phyloP scores from a whole-genome alignment of 2,329 filamentous ascomycete species.

The Paraconiothyrium sp. region DNA sequence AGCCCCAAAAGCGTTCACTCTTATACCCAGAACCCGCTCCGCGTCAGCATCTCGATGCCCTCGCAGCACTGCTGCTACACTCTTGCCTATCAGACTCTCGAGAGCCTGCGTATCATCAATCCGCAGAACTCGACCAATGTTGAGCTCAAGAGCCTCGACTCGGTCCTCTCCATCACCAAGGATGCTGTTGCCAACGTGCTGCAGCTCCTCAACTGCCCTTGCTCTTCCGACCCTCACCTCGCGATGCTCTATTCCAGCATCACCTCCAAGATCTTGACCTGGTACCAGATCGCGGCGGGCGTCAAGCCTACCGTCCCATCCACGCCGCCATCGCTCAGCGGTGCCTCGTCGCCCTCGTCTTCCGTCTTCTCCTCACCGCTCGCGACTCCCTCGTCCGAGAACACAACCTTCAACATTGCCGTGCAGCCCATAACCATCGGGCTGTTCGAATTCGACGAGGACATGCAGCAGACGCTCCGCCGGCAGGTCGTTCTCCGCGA shows the following conservation, averaged over 20 bases:
- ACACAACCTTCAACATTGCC: conserved; percentile 32
- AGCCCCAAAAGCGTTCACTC: conserved; percentile 27
- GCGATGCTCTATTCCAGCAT: conserved; percentile 49
- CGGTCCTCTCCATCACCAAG: conserved; percentile 39
- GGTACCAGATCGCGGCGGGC: conserved; percentile 44
- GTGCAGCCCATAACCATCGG: conserved; percentile 39
- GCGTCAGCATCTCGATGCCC: conserved; percentile 30
- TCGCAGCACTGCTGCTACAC: conserved; percentile 42
- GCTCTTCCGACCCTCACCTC: conserved; percentile 44
- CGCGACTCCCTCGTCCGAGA: conserved; percentile 26
- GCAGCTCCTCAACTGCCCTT: conserved; percentile 41
- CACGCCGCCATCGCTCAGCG: conserved; percentile 24
- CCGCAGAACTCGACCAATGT: conserved; percentile 28
- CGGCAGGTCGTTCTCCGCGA: conserved; percentile 40
- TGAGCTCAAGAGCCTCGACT: conserved; percentile 38
- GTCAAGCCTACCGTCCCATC: conserved; percentile 28
- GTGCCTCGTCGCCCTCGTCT: conserved; percentile 27
- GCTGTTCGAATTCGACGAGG: conserved; percentile 39
- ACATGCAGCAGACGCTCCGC: conserved; percentile 36
- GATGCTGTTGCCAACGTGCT: conserved; percentile 39
- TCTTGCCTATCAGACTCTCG: conserved; percentile 42
- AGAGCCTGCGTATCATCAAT: conserved; percentile 38
- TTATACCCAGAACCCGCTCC: conserved; percentile 27
- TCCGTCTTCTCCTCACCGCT: conserved; percentile 31
- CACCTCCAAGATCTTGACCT: conserved; percentile 42